Percentiles rank a stretch among this genome's conserved stretches.
phyloP scores from a whole-genome alignment of 176 grass and related monocot genomes.

The Eleusine coracana region DNA sequence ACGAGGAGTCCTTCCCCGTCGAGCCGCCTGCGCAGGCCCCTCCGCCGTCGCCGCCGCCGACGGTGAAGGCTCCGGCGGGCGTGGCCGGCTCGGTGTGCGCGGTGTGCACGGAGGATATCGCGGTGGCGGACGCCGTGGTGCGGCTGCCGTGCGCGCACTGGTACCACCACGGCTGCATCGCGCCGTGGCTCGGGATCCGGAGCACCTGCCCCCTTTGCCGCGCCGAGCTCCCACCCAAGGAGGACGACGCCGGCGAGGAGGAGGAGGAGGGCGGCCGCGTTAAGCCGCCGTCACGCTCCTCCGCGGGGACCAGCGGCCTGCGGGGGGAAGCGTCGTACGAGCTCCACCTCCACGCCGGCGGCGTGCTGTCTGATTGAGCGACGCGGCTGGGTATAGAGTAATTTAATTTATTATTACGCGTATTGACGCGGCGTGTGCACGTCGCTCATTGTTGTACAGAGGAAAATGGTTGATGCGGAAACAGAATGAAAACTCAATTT shows the following conservation, averaged over 20 bases:
- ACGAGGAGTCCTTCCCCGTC: conserved; percentile 63
- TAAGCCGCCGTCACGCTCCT: not conserved
- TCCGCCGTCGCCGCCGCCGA: conserved; percentile 6
- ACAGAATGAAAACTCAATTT: not conserved
- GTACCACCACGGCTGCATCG: conserved; percentile 57
- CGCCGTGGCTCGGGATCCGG: conserved; percentile 53
- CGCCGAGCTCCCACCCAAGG: conserved; percentile 49
- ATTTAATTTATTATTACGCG: not conserved
- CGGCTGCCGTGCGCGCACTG: conserved; percentile 57
- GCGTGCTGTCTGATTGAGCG: conserved; percentile 36
- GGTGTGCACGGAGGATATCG: conserved; percentile 60
- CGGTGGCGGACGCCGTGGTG: conserved; percentile 34
- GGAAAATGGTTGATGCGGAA: not conserved
- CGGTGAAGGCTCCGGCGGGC: conserved; percentile 16
- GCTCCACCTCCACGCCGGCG: conserved; percentile 10
- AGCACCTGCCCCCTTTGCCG: conserved; percentile 58
- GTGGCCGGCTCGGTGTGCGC: conserved; percentile 50
- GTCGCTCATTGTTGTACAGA: not conserved
- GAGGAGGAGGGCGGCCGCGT: not conserved
- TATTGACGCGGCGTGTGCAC: not conserved
- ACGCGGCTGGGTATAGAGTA: not conserved
- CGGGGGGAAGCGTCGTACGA: conserved; percentile 31
- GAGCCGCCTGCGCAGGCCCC: not conserved
- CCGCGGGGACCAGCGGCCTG: not conserved
- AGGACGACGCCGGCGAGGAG: not conserved